Evolutionary conservation across 495 filamentous ascomycete species (phyloP).

Genomic region (Penicillium flavigenum): DNA sequence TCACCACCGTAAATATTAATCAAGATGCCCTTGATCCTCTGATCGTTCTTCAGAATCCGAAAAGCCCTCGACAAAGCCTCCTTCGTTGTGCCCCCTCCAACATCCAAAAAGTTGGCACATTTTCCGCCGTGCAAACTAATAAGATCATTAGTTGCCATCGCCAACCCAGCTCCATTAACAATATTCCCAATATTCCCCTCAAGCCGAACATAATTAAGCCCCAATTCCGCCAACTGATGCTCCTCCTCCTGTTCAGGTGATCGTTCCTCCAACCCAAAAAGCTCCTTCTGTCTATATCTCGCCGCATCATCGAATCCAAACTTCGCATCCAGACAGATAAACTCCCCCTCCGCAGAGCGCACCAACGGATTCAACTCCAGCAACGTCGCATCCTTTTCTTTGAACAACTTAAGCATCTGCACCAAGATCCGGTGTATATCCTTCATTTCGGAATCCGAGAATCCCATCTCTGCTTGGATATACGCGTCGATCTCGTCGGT

Average conservation of each 20-base stretch:
- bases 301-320: slow-evolving; percentile 34
- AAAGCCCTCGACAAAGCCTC: slow-evolving; percentile 32
- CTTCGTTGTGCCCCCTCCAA: slow-evolving; percentile 32
- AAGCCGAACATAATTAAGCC: slow-evolving; percentile 32
- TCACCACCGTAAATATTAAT: slow-evolving; percentile 39
- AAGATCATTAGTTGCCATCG: slow-evolving; percentile 41
- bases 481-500: slow-evolving; percentile 23
- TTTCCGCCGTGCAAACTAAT: slow-evolving; percentile 28
- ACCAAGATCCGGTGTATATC: slow-evolving; percentile 24
- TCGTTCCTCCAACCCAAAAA: slow-evolving; percentile 28
- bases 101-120: slow-evolving; percentile 37
- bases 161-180: slow-evolving; percentile 38
- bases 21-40: slow-evolving; percentile 25
- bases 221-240: slow-evolving; percentile 24
- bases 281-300: slow-evolving; percentile 23
- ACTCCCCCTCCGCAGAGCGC: slow-evolving; percentile 24
- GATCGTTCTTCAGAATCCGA: slow-evolving; percentile 27
- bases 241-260: slow-evolving; percentile 19
- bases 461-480: slow-evolving; percentile 27
- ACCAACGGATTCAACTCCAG: slow-evolving; percentile 39
- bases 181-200: slow-evolving; percentile 38
- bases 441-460: slow-evolving; percentile 27
- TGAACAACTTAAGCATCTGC: slow-evolving; percentile 31
- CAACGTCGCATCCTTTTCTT: slow-evolving; percentile 35
- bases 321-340: slow-evolving; percentile 35